Evolutionary conservation across 805 yeast genomes (phyloP).

Genomic region (Candida maris): DNA sequence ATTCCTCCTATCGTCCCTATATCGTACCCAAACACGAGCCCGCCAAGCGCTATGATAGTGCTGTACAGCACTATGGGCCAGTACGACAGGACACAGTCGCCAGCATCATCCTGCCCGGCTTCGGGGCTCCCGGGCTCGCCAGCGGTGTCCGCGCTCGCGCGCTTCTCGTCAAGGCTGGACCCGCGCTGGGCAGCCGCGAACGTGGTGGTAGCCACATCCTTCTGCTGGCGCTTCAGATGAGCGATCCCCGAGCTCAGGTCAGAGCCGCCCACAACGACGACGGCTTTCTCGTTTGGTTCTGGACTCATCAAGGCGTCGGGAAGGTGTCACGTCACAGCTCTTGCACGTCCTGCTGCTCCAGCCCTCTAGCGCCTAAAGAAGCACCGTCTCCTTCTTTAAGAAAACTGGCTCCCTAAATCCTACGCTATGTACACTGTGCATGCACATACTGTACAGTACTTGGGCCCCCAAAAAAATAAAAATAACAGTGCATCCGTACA

Average conservation of each 20-base stretch:
- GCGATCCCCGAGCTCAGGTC: neutral
- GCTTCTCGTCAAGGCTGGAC: neutral
- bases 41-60: conserved; percentile 28
- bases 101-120: conserved; percentile 2
- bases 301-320: no score
- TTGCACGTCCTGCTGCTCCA: no score
- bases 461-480: no score
- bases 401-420: no score
- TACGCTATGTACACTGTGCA: no score
- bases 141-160: neutral
- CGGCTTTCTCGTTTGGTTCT: no score
- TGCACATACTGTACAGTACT: no score
- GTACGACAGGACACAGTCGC: conserved; percentile 17
- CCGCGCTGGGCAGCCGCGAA: neutral
- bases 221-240: neutral
- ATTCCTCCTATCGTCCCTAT: conserved; percentile 36
- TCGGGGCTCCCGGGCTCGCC: conserved; percentile 4
- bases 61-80: conserved; percentile 24
- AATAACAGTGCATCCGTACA: no score
- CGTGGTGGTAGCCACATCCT: neutral
- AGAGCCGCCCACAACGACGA: neutral
- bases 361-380: no score
- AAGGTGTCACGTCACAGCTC: no score
- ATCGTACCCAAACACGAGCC: conserved; percentile 35
- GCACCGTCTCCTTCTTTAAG: no score